Percentiles rank a stretch among this genome's conserved stretches.
These are phyloP conservation scores for Phylloporus scabripes DNA, from an alignment of 768 basidiomycete species.

Conservation along the genomic window DNA sequence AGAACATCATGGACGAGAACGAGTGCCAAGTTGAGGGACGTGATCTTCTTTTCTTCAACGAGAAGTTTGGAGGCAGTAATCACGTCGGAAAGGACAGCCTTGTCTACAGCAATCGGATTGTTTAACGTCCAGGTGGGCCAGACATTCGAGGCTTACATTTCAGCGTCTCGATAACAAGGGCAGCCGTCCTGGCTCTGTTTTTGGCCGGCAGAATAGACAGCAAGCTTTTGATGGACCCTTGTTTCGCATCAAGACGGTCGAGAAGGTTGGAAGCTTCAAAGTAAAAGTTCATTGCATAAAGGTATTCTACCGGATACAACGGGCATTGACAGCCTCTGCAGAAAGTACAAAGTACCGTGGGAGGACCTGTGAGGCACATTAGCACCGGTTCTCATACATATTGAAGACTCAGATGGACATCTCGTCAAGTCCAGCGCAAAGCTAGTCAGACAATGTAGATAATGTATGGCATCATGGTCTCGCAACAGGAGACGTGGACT, in stretches of 20 bases:
- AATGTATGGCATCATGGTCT: conserved; percentile 55
- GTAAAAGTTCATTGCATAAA: conserved; percentile 83
- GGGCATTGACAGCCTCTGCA: conserved; percentile 21
- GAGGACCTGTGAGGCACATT: conserved; percentile 23
- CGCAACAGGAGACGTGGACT: conserved; percentile 11
- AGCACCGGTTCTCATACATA: conserved; percentile 18
- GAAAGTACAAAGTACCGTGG: conserved; percentile 19
- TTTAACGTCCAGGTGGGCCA: conserved; percentile 6
- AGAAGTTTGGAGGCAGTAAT: conserved; percentile 64
- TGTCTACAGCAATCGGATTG: conserved; percentile 47
- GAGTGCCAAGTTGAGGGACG: conserved; percentile 68
- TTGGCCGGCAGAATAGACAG: conserved; percentile 69
- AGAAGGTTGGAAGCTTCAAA: conserved; percentile 81
- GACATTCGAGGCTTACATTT: conserved; percentile 65
- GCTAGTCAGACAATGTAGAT: conserved; percentile 92
- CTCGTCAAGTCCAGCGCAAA: conserved; percentile 47
- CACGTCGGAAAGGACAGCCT: conserved; percentile 63
- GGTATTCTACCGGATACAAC: conserved; percentile 26
- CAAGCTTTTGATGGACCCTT: conserved; percentile 89
- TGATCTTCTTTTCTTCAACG: conserved; percentile 69
- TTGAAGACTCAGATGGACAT: conserved; percentile 23
- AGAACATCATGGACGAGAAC: conserved; percentile 91
- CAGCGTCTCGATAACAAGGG: conserved; percentile 89
- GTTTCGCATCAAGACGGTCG: conserved; percentile 80
- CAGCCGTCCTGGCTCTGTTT: conserved; percentile 71